Conservation (phyloP, 169 alveolate genomes). For the Besnoitia besnoiti region DNA sequence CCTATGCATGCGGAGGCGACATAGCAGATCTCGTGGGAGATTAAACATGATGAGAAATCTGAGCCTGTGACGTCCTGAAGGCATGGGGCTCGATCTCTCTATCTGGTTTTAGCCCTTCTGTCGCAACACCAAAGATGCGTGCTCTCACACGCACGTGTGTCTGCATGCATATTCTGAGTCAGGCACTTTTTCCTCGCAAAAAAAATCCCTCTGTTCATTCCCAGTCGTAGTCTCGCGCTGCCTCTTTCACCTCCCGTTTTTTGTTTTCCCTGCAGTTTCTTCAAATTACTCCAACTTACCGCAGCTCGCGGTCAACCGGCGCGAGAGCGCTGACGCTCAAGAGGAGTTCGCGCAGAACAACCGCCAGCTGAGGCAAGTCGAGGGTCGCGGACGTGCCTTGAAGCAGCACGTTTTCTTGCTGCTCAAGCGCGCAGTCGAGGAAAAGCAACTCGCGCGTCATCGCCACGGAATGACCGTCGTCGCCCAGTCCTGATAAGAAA, state of each 20-base stretch:
- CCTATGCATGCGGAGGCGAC: too few species aligned
- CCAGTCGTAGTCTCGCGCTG: background rate
- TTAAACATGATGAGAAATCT: too few species aligned
- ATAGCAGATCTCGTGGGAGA: too few species aligned
- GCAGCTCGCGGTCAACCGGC: slow-evolving; percentile 51
- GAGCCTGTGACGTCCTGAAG: too few species aligned
- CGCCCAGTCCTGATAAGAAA: background rate
- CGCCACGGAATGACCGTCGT: background rate
- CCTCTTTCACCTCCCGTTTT: background rate
- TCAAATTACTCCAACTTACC: background rate
- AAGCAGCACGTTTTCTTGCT: slow-evolving; percentile 68
- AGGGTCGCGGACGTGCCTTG: slow-evolving; percentile 33
- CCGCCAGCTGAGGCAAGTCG: slow-evolving; percentile 22
- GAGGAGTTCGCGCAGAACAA: slow-evolving; percentile 13
- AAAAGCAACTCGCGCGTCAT: slow-evolving; percentile 68
- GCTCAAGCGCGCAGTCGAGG: slow-evolving; percentile 72
- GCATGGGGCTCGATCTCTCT: too few species aligned
- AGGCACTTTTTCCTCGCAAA: too few species aligned
- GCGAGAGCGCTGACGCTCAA: slow-evolving; percentile 53
- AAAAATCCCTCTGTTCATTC: too few species aligned
- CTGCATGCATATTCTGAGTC: too few species aligned
- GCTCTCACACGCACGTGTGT: too few species aligned
- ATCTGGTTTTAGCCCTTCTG: too few species aligned
- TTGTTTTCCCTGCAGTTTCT: background rate
- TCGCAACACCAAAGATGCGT: too few species aligned